Evolutionary conservation across 768 basidiomycete genomes (phyloP).

Genomic region (Hortiboletus flavorubellus): DNA sequence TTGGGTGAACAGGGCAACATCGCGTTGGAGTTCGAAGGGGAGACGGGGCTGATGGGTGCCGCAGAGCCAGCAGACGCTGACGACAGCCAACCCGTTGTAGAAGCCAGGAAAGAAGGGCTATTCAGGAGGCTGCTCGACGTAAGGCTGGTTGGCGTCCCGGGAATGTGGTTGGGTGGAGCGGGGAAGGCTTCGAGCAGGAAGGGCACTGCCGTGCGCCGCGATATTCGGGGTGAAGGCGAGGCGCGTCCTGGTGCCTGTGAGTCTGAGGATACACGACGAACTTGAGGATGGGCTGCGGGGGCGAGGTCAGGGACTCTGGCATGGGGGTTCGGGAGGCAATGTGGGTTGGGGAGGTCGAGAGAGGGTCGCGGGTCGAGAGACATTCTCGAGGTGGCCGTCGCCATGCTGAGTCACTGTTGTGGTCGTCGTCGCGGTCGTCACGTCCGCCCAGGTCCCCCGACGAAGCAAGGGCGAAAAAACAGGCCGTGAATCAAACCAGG

Average conservation of each 20-base stretch:
- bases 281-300: slow-evolving; percentile 3
- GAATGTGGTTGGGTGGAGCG: slow-evolving; percentile 33
- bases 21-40: slow-evolving; percentile 3
- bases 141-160: slow-evolving; percentile 19
- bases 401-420: slow-evolving; percentile 14
- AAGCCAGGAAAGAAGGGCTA: slow-evolving; percentile 14
- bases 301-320: slow-evolving; percentile 9
- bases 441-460: slow-evolving; percentile 8
- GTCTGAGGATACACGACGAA: slow-evolving; percentile 27
- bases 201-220: slow-evolving; percentile 33
- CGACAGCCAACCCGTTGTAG: slow-evolving; percentile 4
- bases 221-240: slow-evolving; percentile 23
- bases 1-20: slow-evolving; percentile 16
- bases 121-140: slow-evolving; percentile 2
- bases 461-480: slow-evolving; percentile 19
- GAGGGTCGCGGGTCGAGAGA: slow-evolving; percentile 13
- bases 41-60: too few species aligned
- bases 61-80: slow-evolving; percentile 4
- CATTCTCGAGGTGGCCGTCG: slow-evolving; percentile 15
- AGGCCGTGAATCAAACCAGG: slow-evolving; percentile 16
- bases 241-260: slow-evolving; percentile 23
- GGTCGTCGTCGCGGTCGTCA: slow-evolving; percentile 16
- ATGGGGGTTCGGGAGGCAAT: slow-evolving; percentile 16
- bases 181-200: slow-evolving; percentile 38
- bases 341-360: slow-evolving; percentile 14